Evolutionary conservation across 2,329 filamentous ascomycete species (phyloP), one percentile per base, ranked within the genome.

Genomic region (Pyrenophora seminiperda): DNA sequence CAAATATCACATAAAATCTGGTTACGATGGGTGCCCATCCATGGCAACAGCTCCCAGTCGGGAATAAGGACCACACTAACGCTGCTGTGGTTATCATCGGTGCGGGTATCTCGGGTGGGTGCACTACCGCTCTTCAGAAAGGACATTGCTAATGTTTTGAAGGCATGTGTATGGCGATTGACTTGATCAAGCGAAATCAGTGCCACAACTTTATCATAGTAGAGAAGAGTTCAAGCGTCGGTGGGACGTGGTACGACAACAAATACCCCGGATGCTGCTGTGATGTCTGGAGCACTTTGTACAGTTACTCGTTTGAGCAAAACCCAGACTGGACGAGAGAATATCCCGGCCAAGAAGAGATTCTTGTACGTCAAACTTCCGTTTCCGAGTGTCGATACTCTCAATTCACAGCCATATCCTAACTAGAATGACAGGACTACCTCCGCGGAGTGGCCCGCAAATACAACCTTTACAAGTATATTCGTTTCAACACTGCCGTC

Each of bases 271-370:
- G 78, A 5, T 81, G 78, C 58, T 81, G 79, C 56, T 83, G 80
- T 53, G 81, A 82, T 61, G 79, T 83, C 7, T 80, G 76, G 75
- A 80, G 76, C 27, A 71, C 77, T 39, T 70, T 86, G 3, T 86
- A 86, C 70, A 81, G 77, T 34, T 85, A 79, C 66, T 84, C 81
- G 5, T 86, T 86, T 58, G 82, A 81, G 29, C 81, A 83, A 42
- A 85, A 84, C 43, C 72, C 80, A 2, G 74, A 79, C 55, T 84
- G 83, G 83, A 79, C 79, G 1, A 71, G 81, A 14, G 76, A 83
- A 45, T 85, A 83, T 58, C 80, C 83, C 0, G 79, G 81, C 0
- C 83, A 86, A 58, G 81, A 84, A 61, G 83, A 86, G 62, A 83
- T 86, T 15, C 72, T 82, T 27, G 75, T 79, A 59, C 53, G 63